A percentile compares a stretch with the other conserved stretches of the same genome.
These are phyloP conservation scores for Saccharomycopsis hybrid DNA, from an alignment of 1,139 yeast species.

Conservation along the genomic window DNA sequence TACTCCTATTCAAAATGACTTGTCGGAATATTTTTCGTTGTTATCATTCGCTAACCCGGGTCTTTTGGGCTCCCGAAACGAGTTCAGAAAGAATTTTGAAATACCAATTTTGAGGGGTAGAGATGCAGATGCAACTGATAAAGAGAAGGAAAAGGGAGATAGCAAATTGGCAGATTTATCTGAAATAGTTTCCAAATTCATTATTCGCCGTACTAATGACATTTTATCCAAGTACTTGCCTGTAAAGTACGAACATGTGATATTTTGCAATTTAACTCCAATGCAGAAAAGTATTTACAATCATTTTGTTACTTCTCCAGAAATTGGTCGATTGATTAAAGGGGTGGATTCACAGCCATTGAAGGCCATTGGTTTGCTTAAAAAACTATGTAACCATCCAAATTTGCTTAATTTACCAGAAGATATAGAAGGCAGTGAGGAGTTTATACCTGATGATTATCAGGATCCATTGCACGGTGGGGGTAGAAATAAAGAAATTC, in stretches of 20 bases:
- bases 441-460: slow-evolving; percentile 71
- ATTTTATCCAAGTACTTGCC: slow-evolving; percentile 90
- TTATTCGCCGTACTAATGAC: slow-evolving; percentile 93
- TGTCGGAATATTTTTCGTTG: slow-evolving; percentile 89
- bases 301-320: slow-evolving; percentile 77
- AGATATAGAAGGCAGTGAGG: slow-evolving; percentile 65
- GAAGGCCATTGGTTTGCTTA: slow-evolving; percentile 82
- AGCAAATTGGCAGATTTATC: slow-evolving; percentile 64
- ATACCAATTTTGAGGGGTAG: slow-evolving; percentile 74
- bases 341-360: slow-evolving; percentile 80
- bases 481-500: slow-evolving; percentile 54
- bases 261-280: slow-evolving; percentile 78
- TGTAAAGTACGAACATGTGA: slow-evolving; percentile 91
- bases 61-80: slow-evolving; percentile 73
- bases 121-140: slow-evolving; percentile 84
- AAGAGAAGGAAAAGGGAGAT: slow-evolving; percentile 70
- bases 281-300: slow-evolving; percentile 68
- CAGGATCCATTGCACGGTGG: slow-evolving; percentile 30
- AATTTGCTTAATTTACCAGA: slow-evolving; percentile 70
- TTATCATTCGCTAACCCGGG: slow-evolving; percentile 95
- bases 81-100: slow-evolving; percentile 83
- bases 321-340: slow-evolving; percentile 59
- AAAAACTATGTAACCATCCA: slow-evolving; percentile 92
- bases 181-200: slow-evolving; percentile 75
- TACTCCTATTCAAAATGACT: slow-evolving; percentile 95